Percentiles rank a stretch among this genome's conserved stretches.
These are phyloP conservation scores for Fonsecaea nubica DNA, from an alignment of 2,329 filamentous ascomycete species.

Conservation along the genomic window DNA sequence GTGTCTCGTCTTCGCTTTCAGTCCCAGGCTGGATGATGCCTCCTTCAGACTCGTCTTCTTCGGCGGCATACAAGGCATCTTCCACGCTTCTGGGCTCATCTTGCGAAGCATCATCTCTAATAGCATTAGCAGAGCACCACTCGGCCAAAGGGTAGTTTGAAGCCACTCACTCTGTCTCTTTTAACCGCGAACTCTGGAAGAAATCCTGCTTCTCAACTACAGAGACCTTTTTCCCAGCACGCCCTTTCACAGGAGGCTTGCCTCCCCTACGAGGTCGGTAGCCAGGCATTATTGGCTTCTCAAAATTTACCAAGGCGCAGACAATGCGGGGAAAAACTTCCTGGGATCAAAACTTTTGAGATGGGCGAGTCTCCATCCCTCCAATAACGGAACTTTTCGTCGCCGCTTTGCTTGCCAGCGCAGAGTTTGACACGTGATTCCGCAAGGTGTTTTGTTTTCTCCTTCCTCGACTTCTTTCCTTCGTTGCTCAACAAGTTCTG, in stretches of 20 bases:
- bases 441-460: not conserved
- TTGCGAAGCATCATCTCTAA: constrained; percentile 27
- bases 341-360: not conserved
- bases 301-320: not conserved
- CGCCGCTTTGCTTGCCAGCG: not conserved
- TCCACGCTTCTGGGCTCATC: constrained; percentile 11
- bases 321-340: constrained; percentile 19
- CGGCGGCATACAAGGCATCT: constrained; percentile 3
- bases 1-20: constrained; percentile 33
- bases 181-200: constrained; percentile 49
- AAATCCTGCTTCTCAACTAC: constrained; percentile 39
- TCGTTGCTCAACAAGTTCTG: not conserved
- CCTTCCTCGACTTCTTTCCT: not conserved
- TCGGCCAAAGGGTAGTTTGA: not conserved
- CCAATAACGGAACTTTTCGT: not conserved
- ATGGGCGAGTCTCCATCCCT: not conserved
- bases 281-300: constrained; percentile 26
- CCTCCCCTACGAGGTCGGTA: constrained; percentile 32
- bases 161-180: constrained; percentile 47
- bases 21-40: constrained; percentile 14
- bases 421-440: not conserved
- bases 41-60: constrained; percentile 4
- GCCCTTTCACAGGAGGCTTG: constrained; percentile 44
- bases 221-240: constrained; percentile 42
- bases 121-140: constrained; percentile 15